Evolutionary conservation across 768 basidiomycete genomes (phyloP).

Genomic region (Tulasnella sp.): DNA sequence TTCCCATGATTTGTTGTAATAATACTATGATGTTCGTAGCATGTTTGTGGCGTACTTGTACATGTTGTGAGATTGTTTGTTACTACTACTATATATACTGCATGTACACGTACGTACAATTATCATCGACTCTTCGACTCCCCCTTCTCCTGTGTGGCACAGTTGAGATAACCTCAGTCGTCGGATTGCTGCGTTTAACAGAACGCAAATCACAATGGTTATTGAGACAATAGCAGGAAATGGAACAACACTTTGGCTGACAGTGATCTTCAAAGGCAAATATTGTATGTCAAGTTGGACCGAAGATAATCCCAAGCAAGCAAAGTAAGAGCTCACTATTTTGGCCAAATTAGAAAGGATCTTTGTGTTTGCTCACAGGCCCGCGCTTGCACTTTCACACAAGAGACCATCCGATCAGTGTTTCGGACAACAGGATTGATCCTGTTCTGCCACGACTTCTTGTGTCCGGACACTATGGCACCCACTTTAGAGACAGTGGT

Average conservation of each 20-base stretch:
- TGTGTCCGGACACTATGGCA: conserved; percentile 28
- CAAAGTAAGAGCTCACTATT: background rate
- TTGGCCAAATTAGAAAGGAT: background rate
- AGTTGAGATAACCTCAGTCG: no score
- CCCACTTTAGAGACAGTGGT: background rate
- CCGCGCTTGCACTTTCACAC: conserved; percentile 29
- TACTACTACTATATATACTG: no score
- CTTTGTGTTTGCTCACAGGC: conserved; percentile 33
- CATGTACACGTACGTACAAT: no score
- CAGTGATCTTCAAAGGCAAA: conserved; percentile 20
- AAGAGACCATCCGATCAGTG: conserved; percentile 32
- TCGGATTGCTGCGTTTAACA: no score
- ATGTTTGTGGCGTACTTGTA: no score
- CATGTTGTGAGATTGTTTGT: no score
- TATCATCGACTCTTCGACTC: no score
- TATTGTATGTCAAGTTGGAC: background rate
- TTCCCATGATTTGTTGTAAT: no score
- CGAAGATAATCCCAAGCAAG: conserved; percentile 1
- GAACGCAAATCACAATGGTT: conserved; percentile 9
- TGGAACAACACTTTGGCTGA: conserved; percentile 8
- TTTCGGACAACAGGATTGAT: conserved; percentile 38
- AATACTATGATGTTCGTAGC: no score
- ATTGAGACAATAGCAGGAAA: conserved; percentile 9
- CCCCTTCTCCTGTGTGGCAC: no score
- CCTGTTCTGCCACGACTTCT: conserved; percentile 33